Evolutionary conservation across 2,329 filamentous ascomycete genomes (phyloP), one percentile per base, ranked within the genome.

Genomic region (Venturia aucupariae): DNA sequence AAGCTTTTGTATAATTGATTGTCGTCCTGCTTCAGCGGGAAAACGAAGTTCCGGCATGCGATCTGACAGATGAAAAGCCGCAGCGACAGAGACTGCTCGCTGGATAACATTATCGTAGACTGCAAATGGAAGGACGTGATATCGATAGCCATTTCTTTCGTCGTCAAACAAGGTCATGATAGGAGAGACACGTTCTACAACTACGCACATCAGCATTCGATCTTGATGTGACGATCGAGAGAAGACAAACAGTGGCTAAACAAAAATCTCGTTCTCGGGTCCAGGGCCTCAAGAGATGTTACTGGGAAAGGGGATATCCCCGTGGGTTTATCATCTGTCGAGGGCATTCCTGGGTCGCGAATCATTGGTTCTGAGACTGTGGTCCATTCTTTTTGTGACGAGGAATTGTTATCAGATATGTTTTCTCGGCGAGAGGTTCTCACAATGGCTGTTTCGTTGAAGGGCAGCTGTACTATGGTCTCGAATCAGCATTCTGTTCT

Each of bases 141-240:
- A 68, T 30, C 76, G 70, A 55, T 78, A 78, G n/a, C 75, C 76
- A 44, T 78, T 78, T 10, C 66, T 69, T 0, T 68, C 60, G 5
- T 67, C 70, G 62, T 78, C 76, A 11, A 77, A 66, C 0, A 78
- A 71, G 0, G 78, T 76, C 76, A 78, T 78, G 24, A 73, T 71
- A 0, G 75, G 72, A 0, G 76, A 76, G 11, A 78, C 72, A 13
- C 64, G 71, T 22, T 74, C 69, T 4, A 76, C 74, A 55, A 77
- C 75, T 76, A 0, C 2, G 0, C 10, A 41, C 64, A 61, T 17
- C 27, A 66, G 13, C 65, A 64, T 42, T 46, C 8, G 44, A 22
- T 4, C 10, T 11, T 32, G 27, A 59, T 15, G 6, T 19, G 17
- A 32, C 22, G n/a, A 59, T n/a, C 1, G 44, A n/a, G 10, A 35